Evolutionary conservation across 306 rosid species (phyloP).

Genomic region (Hippophae gyantsensis): DNA sequence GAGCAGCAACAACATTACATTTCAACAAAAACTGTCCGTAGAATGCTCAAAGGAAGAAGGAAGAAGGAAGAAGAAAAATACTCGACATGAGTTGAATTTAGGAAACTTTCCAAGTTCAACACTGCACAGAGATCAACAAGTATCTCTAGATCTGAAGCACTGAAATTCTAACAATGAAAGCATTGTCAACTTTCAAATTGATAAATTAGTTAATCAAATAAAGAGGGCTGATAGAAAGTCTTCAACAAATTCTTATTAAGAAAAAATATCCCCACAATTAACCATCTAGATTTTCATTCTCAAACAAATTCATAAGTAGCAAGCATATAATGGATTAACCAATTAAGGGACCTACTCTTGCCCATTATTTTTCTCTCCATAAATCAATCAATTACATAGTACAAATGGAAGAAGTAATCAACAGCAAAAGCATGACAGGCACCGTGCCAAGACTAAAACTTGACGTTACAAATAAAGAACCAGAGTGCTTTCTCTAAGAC

Average conservation of each 20-base stretch:
- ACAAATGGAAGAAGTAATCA: background rate
- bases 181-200: constrained; percentile 9
- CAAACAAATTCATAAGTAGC: background rate
- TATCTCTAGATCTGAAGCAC: background rate
- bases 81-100: background rate
- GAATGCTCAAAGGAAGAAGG: constrained; percentile 2
- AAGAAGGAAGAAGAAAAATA: background rate
- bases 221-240: constrained; percentile 1
- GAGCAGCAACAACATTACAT: too few relatives aligned
- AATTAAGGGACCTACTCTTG: background rate
- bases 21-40: background rate
- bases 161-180: constrained; percentile 1
- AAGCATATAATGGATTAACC: background rate
- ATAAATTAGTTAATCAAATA: constrained; percentile 7
- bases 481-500: background rate
- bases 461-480: background rate
- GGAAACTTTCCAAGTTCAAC: constrained; percentile 1
- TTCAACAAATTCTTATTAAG: background rate
- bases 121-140: background rate
- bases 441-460: background rate
- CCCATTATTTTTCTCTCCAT: background rate
- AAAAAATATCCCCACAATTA: background rate
- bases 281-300: constrained; percentile 1
- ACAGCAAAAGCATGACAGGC: constrained; percentile 9
- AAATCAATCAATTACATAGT: background rate